These are phyloP conservation scores for Curvularia hawaiiensis DNA, from an alignment of 2,329 filamentous ascomycete genomes.

Conservation along the genomic window DNA sequence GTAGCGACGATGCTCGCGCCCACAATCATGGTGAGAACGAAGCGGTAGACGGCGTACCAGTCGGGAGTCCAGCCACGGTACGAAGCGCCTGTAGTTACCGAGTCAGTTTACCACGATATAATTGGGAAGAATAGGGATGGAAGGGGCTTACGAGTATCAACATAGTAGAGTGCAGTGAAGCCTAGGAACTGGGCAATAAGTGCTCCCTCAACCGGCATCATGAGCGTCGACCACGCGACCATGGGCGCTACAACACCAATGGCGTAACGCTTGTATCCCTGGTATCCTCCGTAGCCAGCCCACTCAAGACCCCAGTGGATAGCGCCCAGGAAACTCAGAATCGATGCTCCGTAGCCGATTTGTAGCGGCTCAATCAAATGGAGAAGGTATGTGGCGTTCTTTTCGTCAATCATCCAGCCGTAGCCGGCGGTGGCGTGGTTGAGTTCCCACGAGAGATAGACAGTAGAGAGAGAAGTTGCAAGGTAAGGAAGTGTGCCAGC, in stretches of 20 bases:
- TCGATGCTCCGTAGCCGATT: slow-evolving; percentile 88
- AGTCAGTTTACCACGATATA: background rate
- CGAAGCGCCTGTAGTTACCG: slow-evolving; percentile 57
- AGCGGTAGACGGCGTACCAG: slow-evolving; percentile 91
- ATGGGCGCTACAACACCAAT: slow-evolving; percentile 80
- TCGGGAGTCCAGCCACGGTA: slow-evolving; percentile 76
- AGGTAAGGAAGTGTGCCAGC: slow-evolving; percentile 69
- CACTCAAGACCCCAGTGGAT: slow-evolving; percentile 94
- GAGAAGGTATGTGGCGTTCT: slow-evolving; percentile 74
- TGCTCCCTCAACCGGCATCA: slow-evolving; percentile 83
- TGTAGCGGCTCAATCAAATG: slow-evolving; percentile 83
- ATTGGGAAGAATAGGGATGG: background rate
- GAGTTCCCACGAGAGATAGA: slow-evolving; percentile 82
- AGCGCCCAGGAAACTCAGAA: slow-evolving; percentile 91
- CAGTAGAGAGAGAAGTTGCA: slow-evolving; percentile 79
- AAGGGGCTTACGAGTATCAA: slow-evolving; percentile 60
- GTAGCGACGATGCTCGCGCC: slow-evolving; percentile 80
- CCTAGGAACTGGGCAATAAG: slow-evolving; percentile 84
- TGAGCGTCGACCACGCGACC: slow-evolving; percentile 86
- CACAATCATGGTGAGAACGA: slow-evolving; percentile 88
- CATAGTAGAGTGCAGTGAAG: slow-evolving; percentile 86
- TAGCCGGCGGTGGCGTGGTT: slow-evolving; percentile 70
- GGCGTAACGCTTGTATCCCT: slow-evolving; percentile 81
- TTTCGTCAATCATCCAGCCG: slow-evolving; percentile 68
- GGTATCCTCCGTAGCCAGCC: slow-evolving; percentile 68